Conservation (phyloP, 2,329 filamentous ascomycete species). For the Lasiodiplodia theobromae region DNA sequence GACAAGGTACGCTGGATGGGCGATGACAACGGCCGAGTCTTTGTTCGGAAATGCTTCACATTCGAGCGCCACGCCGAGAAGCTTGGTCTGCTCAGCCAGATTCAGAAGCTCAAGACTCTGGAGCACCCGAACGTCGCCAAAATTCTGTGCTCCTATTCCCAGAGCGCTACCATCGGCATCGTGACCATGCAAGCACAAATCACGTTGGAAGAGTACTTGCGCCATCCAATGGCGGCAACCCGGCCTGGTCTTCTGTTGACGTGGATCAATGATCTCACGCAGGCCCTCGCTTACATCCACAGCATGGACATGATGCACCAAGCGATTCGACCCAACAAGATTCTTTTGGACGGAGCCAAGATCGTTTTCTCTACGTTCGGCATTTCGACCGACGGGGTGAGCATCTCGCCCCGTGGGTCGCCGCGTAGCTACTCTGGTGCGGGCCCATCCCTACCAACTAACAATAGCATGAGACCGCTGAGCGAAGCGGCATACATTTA, state of each 20-base stretch:
- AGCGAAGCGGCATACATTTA: constrained; percentile 48
- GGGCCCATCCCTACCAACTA: constrained; percentile 37
- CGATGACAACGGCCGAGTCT: constrained; percentile 42
- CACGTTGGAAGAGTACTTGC: constrained; percentile 48
- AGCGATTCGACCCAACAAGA: constrained; percentile 48
- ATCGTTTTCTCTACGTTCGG: constrained; percentile 48
- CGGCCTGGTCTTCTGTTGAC: constrained; percentile 46
- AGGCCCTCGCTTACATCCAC: constrained; percentile 48
- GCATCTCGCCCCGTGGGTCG: constrained; percentile 29
- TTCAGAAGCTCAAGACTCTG: constrained; percentile 46
- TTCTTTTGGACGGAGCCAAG: constrained; percentile 45
- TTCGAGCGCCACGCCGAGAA: constrained; percentile 46
- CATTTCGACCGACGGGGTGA: constrained; percentile 33
- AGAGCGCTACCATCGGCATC: constrained; percentile 46
- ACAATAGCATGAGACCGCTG: constrained; percentile 34
- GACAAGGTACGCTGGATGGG: constrained; percentile 46
- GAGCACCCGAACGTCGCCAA: constrained; percentile 49
- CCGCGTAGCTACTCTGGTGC: constrained; percentile 36
- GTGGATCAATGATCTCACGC: constrained; percentile 51
- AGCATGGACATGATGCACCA: constrained; percentile 44
- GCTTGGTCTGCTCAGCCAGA: constrained; percentile 44
- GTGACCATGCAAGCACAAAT: constrained; percentile 44
- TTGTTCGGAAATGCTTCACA: constrained; percentile 48
- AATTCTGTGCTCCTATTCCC: constrained; percentile 48
- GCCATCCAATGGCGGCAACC: constrained; percentile 40